Evolutionary conservation across 768 basidiomycete species (phyloP).

Genomic region (Suillus subaureus): DNA sequence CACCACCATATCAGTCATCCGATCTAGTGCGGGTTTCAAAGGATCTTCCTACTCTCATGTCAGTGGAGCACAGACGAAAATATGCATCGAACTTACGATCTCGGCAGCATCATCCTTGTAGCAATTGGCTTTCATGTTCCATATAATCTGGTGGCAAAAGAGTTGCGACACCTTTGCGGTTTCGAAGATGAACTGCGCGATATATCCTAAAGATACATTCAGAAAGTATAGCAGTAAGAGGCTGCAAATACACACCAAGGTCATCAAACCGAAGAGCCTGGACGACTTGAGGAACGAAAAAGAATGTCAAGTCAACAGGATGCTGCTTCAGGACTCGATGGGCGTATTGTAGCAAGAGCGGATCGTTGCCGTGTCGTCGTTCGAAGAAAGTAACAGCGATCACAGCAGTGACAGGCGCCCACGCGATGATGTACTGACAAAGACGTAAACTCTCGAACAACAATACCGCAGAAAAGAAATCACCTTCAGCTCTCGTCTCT

Average conservation of each 20-base stretch:
- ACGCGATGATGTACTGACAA: slow-evolving; percentile 78
- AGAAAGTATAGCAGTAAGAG: background rate
- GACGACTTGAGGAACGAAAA: slow-evolving; percentile 98
- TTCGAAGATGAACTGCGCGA: slow-evolving; percentile 93
- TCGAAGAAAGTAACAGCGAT: slow-evolving; percentile 85
- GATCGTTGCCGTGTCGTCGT: slow-evolving; percentile 79
- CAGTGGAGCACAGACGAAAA: slow-evolving; percentile 5
- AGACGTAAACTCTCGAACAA: slow-evolving; percentile 2
- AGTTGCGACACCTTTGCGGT: slow-evolving; percentile 95
- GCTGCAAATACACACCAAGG: slow-evolving; percentile 55
- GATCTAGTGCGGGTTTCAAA: slow-evolving; percentile 94
- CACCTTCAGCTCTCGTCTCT: slow-evolving; percentile 78
- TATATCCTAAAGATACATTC: slow-evolving; percentile 65
- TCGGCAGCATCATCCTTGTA: slow-evolving; percentile 91
- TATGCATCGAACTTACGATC: slow-evolving; percentile 50
- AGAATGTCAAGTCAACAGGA: slow-evolving; percentile 93
- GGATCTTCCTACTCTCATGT: slow-evolving; percentile 72
- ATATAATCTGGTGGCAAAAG: slow-evolving; percentile 99
- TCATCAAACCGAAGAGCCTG: slow-evolving; percentile 92
- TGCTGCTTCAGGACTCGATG: slow-evolving; percentile 95
- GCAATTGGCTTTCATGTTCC: slow-evolving; percentile 99
- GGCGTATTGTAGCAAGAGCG: slow-evolving; percentile 91
- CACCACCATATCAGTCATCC: slow-evolving; percentile 80
- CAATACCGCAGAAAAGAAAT: background rate
- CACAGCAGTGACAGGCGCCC: slow-evolving; percentile 87